Percentiles rank a stretch among this genome's conserved stretches.
phyloP scores from a whole-genome alignment of 2,329 filamentous ascomycete species.

The Pseudogymnoascus sp. region DNA sequence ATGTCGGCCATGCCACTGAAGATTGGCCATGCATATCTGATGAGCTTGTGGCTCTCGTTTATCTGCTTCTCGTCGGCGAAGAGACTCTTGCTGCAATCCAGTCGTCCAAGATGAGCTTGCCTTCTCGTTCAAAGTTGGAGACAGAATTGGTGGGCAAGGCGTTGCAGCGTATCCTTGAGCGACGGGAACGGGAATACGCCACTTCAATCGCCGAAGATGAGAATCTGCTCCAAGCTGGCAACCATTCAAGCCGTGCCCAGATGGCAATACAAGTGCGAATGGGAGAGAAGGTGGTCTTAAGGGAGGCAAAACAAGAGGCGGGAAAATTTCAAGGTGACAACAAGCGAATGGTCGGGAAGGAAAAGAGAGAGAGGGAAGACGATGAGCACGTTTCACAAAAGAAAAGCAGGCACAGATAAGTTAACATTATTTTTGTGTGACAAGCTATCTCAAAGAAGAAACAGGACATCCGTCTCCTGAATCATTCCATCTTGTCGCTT shows the following conservation, averaged over 20 bases:
- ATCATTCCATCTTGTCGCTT: conserved; percentile 4
- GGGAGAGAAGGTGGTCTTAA: conserved; percentile 57
- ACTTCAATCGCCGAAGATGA: conserved; percentile 46
- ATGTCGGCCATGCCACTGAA: conserved; percentile 31
- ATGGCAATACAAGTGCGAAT: conserved; percentile 55
- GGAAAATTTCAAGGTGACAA: conserved; percentile 21
- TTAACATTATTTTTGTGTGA: conserved; percentile 7
- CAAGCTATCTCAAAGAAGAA: conserved; percentile 1
- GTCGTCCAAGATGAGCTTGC: conserved; percentile 28
- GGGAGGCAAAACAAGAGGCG: conserved; percentile 35
- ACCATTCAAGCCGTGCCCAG: conserved; percentile 25
- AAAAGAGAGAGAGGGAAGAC: conserved; percentile 7
- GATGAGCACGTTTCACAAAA: conserved; percentile 1
- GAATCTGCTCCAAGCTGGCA: conserved; percentile 29
- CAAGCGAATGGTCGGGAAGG: conserved; percentile 26
- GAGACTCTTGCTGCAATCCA: conserved; percentile 30
- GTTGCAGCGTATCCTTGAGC: conserved; percentile 31
- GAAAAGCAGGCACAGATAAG: conserved; percentile 9
- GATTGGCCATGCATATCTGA: conserved; percentile 26
- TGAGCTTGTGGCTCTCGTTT: conserved; percentile 32
- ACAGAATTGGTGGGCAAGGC: conserved; percentile 32
- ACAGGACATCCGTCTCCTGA: conserved; percentile 4
- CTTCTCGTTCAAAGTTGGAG: conserved; percentile 35
- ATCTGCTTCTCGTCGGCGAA: conserved; percentile 34
- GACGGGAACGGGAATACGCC: conserved; percentile 39